Evolutionary conservation across 2,329 filamentous ascomycete genomes (phyloP).

Genomic region (Penicillium nordicum): DNA sequence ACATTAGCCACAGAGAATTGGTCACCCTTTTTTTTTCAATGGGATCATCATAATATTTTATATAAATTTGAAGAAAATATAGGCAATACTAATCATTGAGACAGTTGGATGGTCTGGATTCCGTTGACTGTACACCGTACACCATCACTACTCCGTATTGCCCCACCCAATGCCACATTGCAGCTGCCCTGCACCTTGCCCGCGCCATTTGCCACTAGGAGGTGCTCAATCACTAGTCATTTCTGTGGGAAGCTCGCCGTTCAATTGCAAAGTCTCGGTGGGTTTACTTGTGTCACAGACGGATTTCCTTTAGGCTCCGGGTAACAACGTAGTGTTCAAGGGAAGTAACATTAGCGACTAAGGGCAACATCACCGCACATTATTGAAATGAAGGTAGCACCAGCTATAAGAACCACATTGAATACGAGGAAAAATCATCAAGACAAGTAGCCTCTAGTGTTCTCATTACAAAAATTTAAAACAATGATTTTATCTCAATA

Average conservation of each 20-base stretch:
- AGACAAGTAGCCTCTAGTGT: not conserved
- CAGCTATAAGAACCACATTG: not conserved
- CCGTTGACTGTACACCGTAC: not conserved
- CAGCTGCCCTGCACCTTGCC: not conserved
- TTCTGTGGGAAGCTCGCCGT: not conserved
- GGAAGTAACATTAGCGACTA: not conserved
- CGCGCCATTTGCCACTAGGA: slow-evolving; percentile 4
- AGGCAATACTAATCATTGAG: not conserved
- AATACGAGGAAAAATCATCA: not conserved
- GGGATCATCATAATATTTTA: not conserved
- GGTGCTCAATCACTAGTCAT: not conserved
- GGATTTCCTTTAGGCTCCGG: not conserved
- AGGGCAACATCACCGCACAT: not conserved
- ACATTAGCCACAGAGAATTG: not conserved
- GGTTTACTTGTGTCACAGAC: not conserved
- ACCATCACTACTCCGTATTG: not conserved
- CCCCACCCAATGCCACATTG: not conserved
- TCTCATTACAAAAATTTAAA: not conserved
- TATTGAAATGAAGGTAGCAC: not conserved
- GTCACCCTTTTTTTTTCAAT: slow-evolving; percentile 1
- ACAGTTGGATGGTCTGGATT: not conserved
- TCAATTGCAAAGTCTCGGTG: not conserved
- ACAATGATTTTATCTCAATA: slow-evolving; percentile 3
- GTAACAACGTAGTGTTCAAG: not conserved
- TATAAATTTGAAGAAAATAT: not conserved